Percentiles rank a stretch among this genome's conserved stretches.
Conservation (phyloP, 352 stramenopile species). For the Phytophthora fragariaefolia region DNA sequence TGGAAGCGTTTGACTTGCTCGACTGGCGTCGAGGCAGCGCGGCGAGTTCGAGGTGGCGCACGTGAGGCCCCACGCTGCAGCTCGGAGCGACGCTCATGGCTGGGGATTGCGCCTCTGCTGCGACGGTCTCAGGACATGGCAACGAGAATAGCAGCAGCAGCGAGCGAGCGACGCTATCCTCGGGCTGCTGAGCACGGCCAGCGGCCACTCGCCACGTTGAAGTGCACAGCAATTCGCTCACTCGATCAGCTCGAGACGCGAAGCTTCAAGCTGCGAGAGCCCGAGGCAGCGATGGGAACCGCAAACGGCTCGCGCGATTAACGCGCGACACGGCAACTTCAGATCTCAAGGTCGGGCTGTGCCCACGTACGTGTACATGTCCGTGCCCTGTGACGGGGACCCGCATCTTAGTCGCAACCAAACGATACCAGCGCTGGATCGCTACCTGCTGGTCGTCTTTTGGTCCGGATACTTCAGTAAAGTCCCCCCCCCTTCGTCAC, state of each 20-base stretch:
- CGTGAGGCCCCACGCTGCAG: background rate
- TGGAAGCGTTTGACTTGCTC: slow-evolving; percentile 7
- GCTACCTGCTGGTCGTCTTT: background rate
- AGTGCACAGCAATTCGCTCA: too few relatives aligned
- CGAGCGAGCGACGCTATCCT: too few relatives aligned
- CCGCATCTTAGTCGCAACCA: slow-evolving; percentile 3
- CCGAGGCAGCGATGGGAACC: too few relatives aligned
- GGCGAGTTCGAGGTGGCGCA: background rate
- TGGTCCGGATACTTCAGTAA: slow-evolving; percentile 15
- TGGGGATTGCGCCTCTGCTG: too few relatives aligned
- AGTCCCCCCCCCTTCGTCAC: background rate
- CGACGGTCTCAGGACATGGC: too few relatives aligned
- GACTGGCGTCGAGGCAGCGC: background rate
- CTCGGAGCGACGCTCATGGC: slow-evolving; percentile 14
- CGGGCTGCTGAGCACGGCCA: too few relatives aligned
- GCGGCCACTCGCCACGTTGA: too few relatives aligned
- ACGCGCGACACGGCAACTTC: background rate
- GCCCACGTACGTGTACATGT: slow-evolving; percentile 1
- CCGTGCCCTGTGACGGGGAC: slow-evolving; percentile 25
- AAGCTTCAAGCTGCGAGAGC: too few relatives aligned
- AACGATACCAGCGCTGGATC: slow-evolving; percentile 15
- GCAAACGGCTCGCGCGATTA: too few relatives aligned
- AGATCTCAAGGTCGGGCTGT: slow-evolving; percentile 9
- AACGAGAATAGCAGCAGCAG: too few relatives aligned
- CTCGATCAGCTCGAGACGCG: too few relatives aligned